Base-by-base conservation (phyloP, 192 early-diverging fungal genomes). In the Backusella tarrabulga region DNA sequence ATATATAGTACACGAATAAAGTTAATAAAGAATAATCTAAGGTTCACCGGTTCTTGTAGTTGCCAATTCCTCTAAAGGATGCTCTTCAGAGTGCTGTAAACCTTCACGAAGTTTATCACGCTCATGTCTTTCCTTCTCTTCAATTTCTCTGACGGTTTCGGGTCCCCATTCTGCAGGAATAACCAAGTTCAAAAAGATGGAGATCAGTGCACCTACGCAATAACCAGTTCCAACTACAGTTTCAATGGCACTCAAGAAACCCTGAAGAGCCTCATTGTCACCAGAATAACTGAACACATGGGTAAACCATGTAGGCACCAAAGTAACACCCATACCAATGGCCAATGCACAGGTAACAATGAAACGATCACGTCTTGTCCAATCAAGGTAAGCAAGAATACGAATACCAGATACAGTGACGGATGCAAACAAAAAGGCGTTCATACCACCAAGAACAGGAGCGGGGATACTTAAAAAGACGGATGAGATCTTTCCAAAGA, bases 371-470 rank as follows among this genome's bases (percentile, higher is more conserved):
- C 87, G 85, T 17, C 87, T 79, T 21, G 81, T 85, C 87, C 87
- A 88, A 29, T 83, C 67, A 6, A 86, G 73, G 75, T 83, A 84
- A n/a, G 85, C 86, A 52, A 88, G 79, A 19, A 88, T 88, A 60
- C 85, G 84, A 60, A 88, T 88, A 11, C 87, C 87, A 11, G 87
- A 85, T 0, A 85, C 84, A 29, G 85, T 83, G 4, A 88, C 87
- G 21, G 81, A 85, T 21, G 84, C 83, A 76, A 88, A 88, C 36
- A 88, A 68, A 69, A 88, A 88, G 3, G 82, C 81, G 0, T 86
- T 88, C 86, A 88, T 86, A 26, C 87, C 87, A 42, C 87, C 87
- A 29, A 88, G 74, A 6, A 88, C 87, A 15, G 79, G 68, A n/a
- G 80, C 72, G 3, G 86, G 86, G 41, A 88, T 83, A 54, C 80